Base-by-base conservation (phyloP, 1,284 basidiomycete species). In the Leccinum pachyderme region DNA sequence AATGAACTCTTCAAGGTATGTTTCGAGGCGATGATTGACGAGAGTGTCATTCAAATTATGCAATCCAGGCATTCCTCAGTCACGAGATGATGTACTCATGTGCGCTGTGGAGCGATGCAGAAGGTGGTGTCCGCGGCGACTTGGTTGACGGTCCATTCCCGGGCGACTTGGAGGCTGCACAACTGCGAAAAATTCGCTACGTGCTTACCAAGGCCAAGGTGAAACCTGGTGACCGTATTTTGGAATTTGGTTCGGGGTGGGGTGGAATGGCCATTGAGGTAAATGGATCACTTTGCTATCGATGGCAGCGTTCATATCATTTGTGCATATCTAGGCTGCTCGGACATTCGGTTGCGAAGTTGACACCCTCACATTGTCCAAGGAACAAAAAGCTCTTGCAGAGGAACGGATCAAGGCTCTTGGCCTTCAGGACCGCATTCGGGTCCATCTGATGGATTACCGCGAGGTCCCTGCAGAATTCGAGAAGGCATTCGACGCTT, bases 191-290 rank as follows among this genome's bases (percentile, higher is more conserved):
- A 72, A 82, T 95, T 47, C 81, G 81, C 53, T 78, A 91, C 63
- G 88, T 95, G 61, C 86, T 95, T 57, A 77, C 74, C 13, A 83
- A 86, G 58, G 90, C 91, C 48, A 84, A 84, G 50, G 86, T 95
- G 44, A 80, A 82, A 61, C 84, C 83, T 33, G 91, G 91, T 0
- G 80, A 93, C 69, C 82, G 90, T 33, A 81, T 95, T 32, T 78
- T 96, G 46, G 93, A 96, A 73, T 93, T 95, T 63, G 93, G 93
- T n/a, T 88, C 87, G 50, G 93, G 93, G 7, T 95, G 93, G 93
- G 93, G 93, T 12, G 89, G 86, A 45, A 80, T 96, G 51, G 91
- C 92, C 8, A 95, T 96, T 59, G 89, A 91, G 80, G 90, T 89
- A 50, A 62, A 49, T 2, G 3, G 43, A 12, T n/a, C 29, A 6